phyloP scores from a whole-genome alignment of 352 stramenopile genomes.

The Pilasporangium apinafurcum region DNA sequence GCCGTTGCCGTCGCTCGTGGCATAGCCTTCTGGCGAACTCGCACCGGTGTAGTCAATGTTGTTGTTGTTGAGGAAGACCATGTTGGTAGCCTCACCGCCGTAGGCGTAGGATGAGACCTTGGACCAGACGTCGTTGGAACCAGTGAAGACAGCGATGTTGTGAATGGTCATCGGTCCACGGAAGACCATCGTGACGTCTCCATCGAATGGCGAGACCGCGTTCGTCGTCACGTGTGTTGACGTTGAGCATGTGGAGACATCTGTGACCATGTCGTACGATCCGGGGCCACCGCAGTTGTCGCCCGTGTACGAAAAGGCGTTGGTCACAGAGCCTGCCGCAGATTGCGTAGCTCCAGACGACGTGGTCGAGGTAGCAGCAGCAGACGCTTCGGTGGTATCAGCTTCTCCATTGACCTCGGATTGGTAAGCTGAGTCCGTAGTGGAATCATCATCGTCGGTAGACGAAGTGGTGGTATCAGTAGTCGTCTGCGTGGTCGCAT shows the following conservation, averaged over 20 bases:
- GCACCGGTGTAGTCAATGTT: no score
- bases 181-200: slow-evolving; percentile 36
- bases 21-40: slow-evolving; percentile 21
- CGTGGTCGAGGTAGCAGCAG: no score
- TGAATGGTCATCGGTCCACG: slow-evolving; percentile 33
- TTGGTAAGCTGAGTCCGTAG: no score
- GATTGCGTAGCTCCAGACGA: no score
- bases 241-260: slow-evolving; percentile 8
- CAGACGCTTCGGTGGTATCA: no score
- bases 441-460: no score
- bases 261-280: slow-evolving; percentile 23
- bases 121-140: slow-evolving; percentile 5
- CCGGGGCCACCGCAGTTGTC: slow-evolving; percentile 20
- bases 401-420: no score
- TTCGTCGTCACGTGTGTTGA: slow-evolving; percentile 15
- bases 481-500: no score
- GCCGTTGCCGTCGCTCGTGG: slow-evolving; percentile 16
- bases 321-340: no score
- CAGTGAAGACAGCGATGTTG: slow-evolving; percentile 31
- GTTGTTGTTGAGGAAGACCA: slow-evolving; percentile 53
- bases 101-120: slow-evolving; percentile 27
- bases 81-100: slow-evolving; percentile 15
- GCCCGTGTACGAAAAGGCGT: slow-evolving; percentile 16
- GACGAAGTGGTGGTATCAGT: no score
- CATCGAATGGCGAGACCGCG: slow-evolving; percentile 28